Conservation (phyloP, 495 filamentous ascomycete species). For the Friedmanniomyces endolithicus region DNA sequence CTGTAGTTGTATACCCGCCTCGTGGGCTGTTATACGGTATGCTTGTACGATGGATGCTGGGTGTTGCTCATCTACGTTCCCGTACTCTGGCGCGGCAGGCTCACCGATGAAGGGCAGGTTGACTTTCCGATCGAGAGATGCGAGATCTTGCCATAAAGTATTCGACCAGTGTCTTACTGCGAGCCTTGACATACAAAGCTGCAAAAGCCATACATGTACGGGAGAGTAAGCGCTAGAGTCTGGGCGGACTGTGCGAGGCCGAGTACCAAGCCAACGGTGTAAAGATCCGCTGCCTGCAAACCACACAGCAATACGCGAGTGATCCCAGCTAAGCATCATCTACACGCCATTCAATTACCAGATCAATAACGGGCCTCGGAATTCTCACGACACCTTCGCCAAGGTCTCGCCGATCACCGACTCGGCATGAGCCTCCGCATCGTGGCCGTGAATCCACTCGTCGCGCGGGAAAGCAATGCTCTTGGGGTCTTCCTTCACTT, state of each 20-base stretch:
- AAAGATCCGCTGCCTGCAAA: too few species aligned
- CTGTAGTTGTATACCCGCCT: too few species aligned
- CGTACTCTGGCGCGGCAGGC: neutral
- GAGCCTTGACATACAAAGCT: neutral
- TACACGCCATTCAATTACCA: too few species aligned
- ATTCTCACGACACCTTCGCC: neutral
- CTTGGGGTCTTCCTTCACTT: slow-evolving; percentile 13
- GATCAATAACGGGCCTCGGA: neutral
- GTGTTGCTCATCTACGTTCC: neutral
- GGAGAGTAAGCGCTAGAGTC: too few species aligned
- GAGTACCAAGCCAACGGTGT: too few species aligned
- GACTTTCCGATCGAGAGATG: neutral
- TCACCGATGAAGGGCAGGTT: neutral
- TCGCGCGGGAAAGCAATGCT: slow-evolving; percentile 16
- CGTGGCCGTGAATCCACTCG: slow-evolving; percentile 17
- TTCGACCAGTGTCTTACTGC: neutral
- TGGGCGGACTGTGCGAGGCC: too few species aligned
- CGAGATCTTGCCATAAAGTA: neutral
- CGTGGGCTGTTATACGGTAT: too few species aligned
- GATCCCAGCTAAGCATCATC: too few species aligned
- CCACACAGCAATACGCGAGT: too few species aligned
- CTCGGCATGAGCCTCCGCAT: slow-evolving; percentile 17
- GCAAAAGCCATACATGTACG: too few species aligned
- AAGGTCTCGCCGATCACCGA: slow-evolving; percentile 2
- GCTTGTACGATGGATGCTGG: neutral